Evolutionary conservation across 331 rosid genomes (phyloP), one percentile per base, ranked within the genome.

Genomic region (Arachis monticola): DNA sequence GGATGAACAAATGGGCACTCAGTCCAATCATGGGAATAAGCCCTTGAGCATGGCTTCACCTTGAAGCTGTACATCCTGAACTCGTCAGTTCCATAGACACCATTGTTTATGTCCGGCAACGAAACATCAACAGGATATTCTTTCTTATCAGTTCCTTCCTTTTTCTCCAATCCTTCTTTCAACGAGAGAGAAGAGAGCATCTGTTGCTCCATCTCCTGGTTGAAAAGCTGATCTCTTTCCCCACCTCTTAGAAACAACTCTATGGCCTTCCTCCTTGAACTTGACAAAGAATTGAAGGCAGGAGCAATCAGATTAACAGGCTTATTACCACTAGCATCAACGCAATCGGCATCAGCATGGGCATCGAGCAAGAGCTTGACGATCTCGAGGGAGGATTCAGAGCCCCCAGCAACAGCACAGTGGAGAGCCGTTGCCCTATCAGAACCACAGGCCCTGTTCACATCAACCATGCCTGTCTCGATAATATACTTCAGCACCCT

Each of bases 1-100:
- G 99, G 99, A 72, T 95, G 99, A 83, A 89, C 99, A 58, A 95
- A 95, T 0, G 99, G 99, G 48, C 99, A 95, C 86, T 95, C 99
- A 0, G 99, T 95, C 99, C 99, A 95, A 65, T 95, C 99, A 64
- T 95, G 99, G 2, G 97, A 88, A 72, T 95, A 95, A 6, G 99
- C 99, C 90, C 99, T 92, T 0, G 99, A 95, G 80, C 99, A 95
- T 0, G 99, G 99, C 88, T 92, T 95, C 87, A 95, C 94, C 89
- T 95, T 95, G 91, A 95, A 95, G 59, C 91, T 88, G 75, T 79
- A 95, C 99, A 95, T 95, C 81, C 99, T 88, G 82, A 95, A 95
- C 60, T 95, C 99, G 64, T 95, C 97, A 0, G 88, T 51, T 11
- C 99, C 97, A 69, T 92, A 95, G 3, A 95, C 38, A 79, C 97